A percentile compares a stretch with the other conserved stretches of the same genome.
Conservation (phyloP, 1,284 basidiomycete genomes). For the Cryptococcus sp. region DNA sequence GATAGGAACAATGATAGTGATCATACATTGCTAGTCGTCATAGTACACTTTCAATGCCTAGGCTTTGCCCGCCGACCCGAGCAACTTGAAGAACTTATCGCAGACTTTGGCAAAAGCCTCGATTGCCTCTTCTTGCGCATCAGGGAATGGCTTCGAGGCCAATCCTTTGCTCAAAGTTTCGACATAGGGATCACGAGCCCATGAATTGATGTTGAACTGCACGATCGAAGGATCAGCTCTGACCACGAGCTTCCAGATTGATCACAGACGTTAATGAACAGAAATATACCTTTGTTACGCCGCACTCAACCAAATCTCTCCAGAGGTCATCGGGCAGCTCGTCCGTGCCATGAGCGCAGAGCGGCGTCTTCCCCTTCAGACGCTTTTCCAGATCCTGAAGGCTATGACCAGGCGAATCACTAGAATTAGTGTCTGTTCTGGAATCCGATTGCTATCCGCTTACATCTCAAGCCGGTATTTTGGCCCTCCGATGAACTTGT, state of each 20-base stretch:
- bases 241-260: neutral
- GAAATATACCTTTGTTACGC: constrained; percentile 46
- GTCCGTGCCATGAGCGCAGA: constrained; percentile 52
- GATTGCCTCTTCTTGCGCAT: constrained; percentile 48
- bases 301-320: constrained; percentile 44
- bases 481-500: constrained; percentile 46
- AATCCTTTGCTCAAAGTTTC: constrained; percentile 38
- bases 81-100: constrained; percentile 45
- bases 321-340: constrained; percentile 51
- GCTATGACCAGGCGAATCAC: constrained; percentile 7
- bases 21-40: no score
- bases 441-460: constrained; percentile 8
- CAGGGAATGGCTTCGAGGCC: constrained; percentile 46
- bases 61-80: constrained; percentile 49
- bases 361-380: constrained; percentile 31
- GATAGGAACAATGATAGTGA: no score
- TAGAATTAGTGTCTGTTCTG: neutral
- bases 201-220: constrained; percentile 54
- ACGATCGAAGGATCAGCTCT: neutral
- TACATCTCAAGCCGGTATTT: constrained; percentile 46
- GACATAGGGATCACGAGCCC: constrained; percentile 51
- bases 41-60: constrained; percentile 3
- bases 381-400: constrained; percentile 35
- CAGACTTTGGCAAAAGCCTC: constrained; percentile 44
- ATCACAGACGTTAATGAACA: neutral